Conservation (phyloP, 2,329 filamentous ascomycete genomes). For the Stagonosporopsis vannaccii region DNA sequence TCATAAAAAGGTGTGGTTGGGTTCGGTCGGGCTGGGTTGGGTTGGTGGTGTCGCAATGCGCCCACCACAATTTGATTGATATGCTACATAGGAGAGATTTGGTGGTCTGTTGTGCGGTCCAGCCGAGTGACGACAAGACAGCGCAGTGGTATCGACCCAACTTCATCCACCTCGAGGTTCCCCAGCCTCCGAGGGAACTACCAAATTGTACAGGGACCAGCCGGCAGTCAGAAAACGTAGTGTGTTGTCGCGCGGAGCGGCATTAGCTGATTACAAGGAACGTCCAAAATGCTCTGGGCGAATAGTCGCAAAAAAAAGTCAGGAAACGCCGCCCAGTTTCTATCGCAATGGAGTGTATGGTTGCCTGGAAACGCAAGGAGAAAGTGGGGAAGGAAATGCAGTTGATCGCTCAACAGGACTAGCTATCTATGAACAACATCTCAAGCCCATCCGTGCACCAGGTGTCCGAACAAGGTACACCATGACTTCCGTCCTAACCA, state of each 20-base stretch:
- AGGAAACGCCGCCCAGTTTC: constrained; percentile 9
- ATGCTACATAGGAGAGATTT: constrained; percentile 15
- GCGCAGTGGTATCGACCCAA: constrained; percentile 14
- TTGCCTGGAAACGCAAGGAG: constrained; percentile 20
- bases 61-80: constrained; percentile 9
- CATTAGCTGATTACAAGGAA: constrained; percentile 22
- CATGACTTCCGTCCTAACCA: constrained; percentile 22
- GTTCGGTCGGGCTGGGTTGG: too few species aligned
- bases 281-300: constrained; percentile 14
- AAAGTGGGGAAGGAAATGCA: constrained; percentile 17
- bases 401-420: constrained; percentile 27
- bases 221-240: constrained; percentile 11
- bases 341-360: constrained; percentile 11
- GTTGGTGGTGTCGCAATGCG: constrained; percentile 9
- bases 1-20: too few species aligned
- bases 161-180: background rate
- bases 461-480: constrained; percentile 13
- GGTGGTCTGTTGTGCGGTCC: constrained; percentile 12
- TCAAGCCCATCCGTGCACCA: constrained; percentile 9
- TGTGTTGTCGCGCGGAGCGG: constrained; percentile 9
- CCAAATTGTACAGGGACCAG: constrained; percentile 17
- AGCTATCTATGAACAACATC: constrained; percentile 21
- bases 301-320: constrained; percentile 5
- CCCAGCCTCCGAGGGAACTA: constrained; percentile 3
- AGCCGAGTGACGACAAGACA: constrained; percentile 14